Base-by-base conservation (phyloP, 768 basidiomycete species). In the Crepidotus variabilis region DNA sequence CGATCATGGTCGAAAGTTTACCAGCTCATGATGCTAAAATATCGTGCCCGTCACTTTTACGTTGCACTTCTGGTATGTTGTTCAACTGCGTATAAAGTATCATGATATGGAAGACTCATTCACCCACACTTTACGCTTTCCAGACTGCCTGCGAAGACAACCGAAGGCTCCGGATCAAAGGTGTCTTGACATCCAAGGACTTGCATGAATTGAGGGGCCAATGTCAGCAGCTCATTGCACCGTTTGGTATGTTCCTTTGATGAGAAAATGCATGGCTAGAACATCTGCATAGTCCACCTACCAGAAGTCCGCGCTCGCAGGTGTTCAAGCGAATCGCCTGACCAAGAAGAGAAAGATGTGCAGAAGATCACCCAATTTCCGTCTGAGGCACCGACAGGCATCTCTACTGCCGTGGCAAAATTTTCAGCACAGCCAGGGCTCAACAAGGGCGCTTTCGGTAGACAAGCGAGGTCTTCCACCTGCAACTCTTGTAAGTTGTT, bases 151-250 rank as follows among this genome's bases (percentile, higher is more conserved):
- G 35, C 16, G 35, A 36, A 36, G 9, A 36, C 16, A 36, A 16
- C 9, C 35, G 35, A 8, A 36, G 35, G 16, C 35, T 36, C 9
- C 35, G 13, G 18, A 11, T 5, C 2, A 11, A 11, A 43, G 3
- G 39, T 43, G 39, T 3, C n/a, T 47, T 54, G 22, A 36, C 54
- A 49, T 54, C 54, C 50, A 53, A 54, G 39, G 43, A 21, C 48
- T 2, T 4, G 4, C 5, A 14, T 7, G 21, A 10, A 46, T 52
- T 39, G 22, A n/a, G 13, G 18, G 9, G 16, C 2, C 13, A 2
- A 14, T 50, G 10, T 48, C 16, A 24, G 32, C 50, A 47, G 55
- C 16, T 14, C 18, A 36, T 36, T 16, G 16, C 8, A 36, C 35
- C 35, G 16, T 36, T 36, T 8, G 35, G 35, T 36, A 36, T 16